Evolutionary conservation across 176 grass and related monocot genomes (phyloP).

Genomic region (Bonia amplexicaulis): DNA sequence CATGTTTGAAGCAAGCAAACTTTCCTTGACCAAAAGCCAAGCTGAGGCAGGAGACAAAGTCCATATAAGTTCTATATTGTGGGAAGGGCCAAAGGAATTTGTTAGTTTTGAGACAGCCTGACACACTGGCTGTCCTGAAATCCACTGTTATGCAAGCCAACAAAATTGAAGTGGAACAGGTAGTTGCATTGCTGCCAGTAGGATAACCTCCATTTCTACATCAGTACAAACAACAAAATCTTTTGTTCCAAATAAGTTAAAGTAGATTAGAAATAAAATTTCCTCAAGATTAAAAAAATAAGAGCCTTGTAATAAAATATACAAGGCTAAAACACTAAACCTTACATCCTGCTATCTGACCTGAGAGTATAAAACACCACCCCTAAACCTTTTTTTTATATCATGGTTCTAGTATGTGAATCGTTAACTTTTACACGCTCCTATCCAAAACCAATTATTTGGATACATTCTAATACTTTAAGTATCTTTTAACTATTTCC

Average conservation of each 20-base stretch:
- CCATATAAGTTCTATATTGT: slow-evolving; percentile 24
- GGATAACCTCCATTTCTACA: neutral
- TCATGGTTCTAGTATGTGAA: no score
- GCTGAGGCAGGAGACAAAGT: neutral
- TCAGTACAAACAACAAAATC: neutral
- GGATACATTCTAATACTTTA: no score
- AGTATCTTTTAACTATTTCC: no score
- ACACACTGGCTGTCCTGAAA: slow-evolving; percentile 33
- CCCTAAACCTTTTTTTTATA: no score
- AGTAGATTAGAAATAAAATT: rapidly evolving
- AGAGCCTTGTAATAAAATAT: no score
- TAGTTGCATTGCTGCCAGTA: slow-evolving; percentile 8
- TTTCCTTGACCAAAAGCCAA: slow-evolving; percentile 35
- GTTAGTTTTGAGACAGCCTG: slow-evolving; percentile 35
- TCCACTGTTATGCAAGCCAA: slow-evolving; percentile 31
- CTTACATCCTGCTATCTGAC: no score
- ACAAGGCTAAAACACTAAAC: no score
- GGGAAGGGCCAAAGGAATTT: slow-evolving; percentile 39
- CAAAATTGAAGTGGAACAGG: slow-evolving; percentile 24
- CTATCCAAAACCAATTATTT: no score
- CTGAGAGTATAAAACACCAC: no score
- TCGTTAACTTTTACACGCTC: no score
- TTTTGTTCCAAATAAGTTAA: no score
- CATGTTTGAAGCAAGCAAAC: neutral
- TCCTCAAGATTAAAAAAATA: no score